phyloP scores from a whole-genome alignment of 2,329 filamentous ascomycete species.

The Hypoxylon sp. region DNA sequence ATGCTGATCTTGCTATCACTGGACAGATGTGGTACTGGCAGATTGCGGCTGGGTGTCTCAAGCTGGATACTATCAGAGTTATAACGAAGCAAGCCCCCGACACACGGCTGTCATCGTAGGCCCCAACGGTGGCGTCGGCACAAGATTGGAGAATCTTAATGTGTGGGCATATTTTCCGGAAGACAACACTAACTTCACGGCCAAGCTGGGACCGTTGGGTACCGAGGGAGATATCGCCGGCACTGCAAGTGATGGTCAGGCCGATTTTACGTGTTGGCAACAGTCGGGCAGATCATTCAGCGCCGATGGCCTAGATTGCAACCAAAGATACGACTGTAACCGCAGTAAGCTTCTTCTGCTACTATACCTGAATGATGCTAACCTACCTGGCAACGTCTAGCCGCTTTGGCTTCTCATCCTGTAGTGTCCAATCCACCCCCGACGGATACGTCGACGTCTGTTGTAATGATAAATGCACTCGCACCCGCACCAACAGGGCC shows the following conservation, averaged over 20 bases:
- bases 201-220: not conserved
- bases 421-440: not conserved
- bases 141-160: not conserved
- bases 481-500: too few relatives aligned
- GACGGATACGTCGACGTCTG: not conserved
- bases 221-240: not conserved
- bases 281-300: not conserved
- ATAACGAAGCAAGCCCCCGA: not conserved
- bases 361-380: not conserved
- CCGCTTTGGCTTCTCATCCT: not conserved
- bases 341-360: not conserved
- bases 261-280: constrained; percentile 3
- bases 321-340: not conserved
- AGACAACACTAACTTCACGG: not conserved
- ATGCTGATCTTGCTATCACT: not conserved
- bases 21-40: not conserved
- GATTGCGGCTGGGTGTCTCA: not conserved
- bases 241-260: not conserved
- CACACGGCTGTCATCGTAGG: not conserved
- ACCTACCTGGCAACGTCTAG: not conserved
- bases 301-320: not conserved
- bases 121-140: not conserved
- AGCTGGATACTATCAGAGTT: not conserved
- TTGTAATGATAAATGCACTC: too few relatives aligned
- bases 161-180: not conserved